Evolutionary conservation across 2,329 filamentous ascomycete species (phyloP), one percentile per base, ranked within the genome.

Genomic region (Monosporascus ibericus): DNA sequence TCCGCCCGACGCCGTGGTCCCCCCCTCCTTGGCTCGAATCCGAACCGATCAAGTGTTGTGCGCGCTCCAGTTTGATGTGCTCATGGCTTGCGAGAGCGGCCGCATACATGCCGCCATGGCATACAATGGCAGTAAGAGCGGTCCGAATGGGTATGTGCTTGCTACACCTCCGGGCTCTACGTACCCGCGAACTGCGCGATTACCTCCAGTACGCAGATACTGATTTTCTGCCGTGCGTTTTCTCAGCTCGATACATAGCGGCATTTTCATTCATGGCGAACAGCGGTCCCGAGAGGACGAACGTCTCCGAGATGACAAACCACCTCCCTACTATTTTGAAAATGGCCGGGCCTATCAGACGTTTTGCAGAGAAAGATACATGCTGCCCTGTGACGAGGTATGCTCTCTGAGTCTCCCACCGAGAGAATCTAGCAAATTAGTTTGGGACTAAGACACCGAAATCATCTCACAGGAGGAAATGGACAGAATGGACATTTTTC

Each of bases 401-500:
- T 69, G 75, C 44, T 40, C n/a, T 34, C 37, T 14, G 22, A 47
- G 42, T 30, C 47, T 53, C 24, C 11, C n/a, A 8, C 44, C 5
- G 42, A 37, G 22, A 34, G 30, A 5, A 38, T n/a, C 49, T 48
- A 24, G 58, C 64, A 53, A 53, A 66, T 55, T n/a, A 22, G 34
- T 18, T 5, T 50, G 38, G 38, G 17, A 40, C 38, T 40, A 40
- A 40, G 18, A 18, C 38, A 40, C 14, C 30, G 30, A 34, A 34
- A 34, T 34, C 9, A 34, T n/a, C 38, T 20, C 40, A 47, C 65
- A 88, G 80, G 74, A 78, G 56, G 90, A 94, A 68, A 81, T 85
- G 64, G 87, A 91, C 66, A 82, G 88, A 59, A 79, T 92, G 65
- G 90, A 95, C 65, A 86, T 92, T 47, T 86, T 90, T 65, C 88